Percentiles rank a stretch among this genome's conserved stretches.
These are phyloP conservation scores for Botrytis medusae DNA, from an alignment of 2,329 filamentous ascomycete species.

Conservation along the genomic window DNA sequence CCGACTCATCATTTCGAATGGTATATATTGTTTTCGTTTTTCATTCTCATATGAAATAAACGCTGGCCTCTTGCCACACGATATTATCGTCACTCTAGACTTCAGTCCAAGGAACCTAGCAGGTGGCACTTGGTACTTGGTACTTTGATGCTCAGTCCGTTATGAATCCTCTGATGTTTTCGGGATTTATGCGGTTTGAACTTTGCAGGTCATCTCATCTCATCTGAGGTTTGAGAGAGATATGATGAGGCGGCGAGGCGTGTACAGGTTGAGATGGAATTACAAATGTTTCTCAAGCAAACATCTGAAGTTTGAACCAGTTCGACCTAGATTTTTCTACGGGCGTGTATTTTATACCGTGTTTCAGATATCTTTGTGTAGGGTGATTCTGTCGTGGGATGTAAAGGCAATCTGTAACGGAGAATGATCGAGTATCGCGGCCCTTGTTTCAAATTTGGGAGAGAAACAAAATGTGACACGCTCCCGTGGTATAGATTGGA, in stretches of 20 bases:
- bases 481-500: neutral
- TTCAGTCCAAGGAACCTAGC: neutral
- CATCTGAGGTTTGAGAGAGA: neutral
- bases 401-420: slow-evolving; percentile 6
- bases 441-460: slow-evolving; percentile 2
- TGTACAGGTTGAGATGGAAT: neutral
- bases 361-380: neutral
- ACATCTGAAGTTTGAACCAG: slow-evolving; percentile 5
- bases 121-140: neutral
- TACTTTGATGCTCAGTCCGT: neutral
- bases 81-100: neutral
- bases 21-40: neutral
- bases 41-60: neutral
- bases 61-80: neutral
- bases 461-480: neutral
- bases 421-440: slow-evolving; percentile 3
- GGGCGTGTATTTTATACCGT: neutral
- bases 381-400: neutral
- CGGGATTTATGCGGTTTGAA: neutral
- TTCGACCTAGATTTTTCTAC: neutral
- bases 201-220: neutral
- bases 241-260: neutral
- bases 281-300: neutral
- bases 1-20: neutral
- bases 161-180: neutral